Evolutionary conservation across 371 early-diverging fungal genomes (phyloP).

Genomic region (Capillidium rhysosporum): DNA sequence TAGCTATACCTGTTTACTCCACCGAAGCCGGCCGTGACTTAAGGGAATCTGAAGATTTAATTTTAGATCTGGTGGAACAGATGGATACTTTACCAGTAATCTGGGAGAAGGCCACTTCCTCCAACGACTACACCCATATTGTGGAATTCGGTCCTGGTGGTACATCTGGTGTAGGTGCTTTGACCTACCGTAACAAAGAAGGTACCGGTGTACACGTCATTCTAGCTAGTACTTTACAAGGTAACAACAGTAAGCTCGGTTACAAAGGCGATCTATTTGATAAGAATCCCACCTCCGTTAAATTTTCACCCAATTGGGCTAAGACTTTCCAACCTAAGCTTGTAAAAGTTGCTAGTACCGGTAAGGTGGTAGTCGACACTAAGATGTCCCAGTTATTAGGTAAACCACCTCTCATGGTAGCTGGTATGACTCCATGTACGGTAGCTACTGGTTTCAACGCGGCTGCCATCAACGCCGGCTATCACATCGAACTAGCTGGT

Average conservation of each 20-base stretch:
- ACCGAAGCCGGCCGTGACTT: conserved; percentile 46
- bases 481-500: conserved; percentile 85
- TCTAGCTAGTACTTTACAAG: conserved; percentile 50
- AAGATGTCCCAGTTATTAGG: conserved; percentile 73
- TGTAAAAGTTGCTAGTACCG: conserved; percentile 33
- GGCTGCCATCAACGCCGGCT: conserved; percentile 85
- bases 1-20: conserved; percentile 51
- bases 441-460: conserved; percentile 53
- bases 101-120: conserved; percentile 70
- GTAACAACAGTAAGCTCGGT: conserved; percentile 41
- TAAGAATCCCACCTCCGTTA: conserved; percentile 52
- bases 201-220: conserved; percentile 84
- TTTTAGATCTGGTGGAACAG: conserved; percentile 51
- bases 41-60: conserved; percentile 17
- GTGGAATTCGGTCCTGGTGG: conserved; percentile 92
- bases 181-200: conserved; percentile 86
- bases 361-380: conserved; percentile 70
- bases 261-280: conserved; percentile 73
- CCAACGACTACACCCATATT: conserved; percentile 57
- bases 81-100: conserved; percentile 65
- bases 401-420: conserved; percentile 78
- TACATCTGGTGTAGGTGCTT: conserved; percentile 62
- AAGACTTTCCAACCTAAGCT: conserved; percentile 65
- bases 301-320: conserved; percentile 77
- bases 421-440: conserved; percentile 80